Base-by-base conservation (phyloP, 2,329 filamentous ascomycete species). In the Erysiphe pulchra region DNA sequence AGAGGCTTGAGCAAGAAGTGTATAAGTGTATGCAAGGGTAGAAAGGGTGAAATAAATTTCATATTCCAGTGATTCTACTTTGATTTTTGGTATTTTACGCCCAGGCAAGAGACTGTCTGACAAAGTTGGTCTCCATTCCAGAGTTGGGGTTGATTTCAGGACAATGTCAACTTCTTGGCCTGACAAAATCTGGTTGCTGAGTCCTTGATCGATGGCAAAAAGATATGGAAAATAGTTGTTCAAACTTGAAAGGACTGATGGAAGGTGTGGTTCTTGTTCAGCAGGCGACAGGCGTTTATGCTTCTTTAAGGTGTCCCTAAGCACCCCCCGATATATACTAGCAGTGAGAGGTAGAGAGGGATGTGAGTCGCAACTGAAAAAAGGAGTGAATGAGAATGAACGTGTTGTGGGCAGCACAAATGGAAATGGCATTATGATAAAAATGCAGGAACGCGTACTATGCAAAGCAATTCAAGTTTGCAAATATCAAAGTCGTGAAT, bases 341-440 rank as follows among this genome's bases (percentile, higher is more conserved):
- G 84, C 78, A 46, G 73, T 72, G 54, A 87, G 72, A 20, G 85
- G 83, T 38, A 98, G 69, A 0, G 87, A 93, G 3, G 90, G 87
- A 61, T 95, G 87, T 2, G 83, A 84, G 51, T 77, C 73, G 56
- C 80, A 87, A 54, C 65, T 71, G 61, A 92, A 78, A 61, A 69
- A 80, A 34, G 77, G 68, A 18, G 81, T 79, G 58, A 93, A 87
- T 45, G 81, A 77, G 57, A 92, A 78, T 46, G 79, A 73, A 32
- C 85, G 92, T 5, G 87, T 94, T 0, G 87, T 95, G 1, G 90
- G 86, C 31, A 95, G 73, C 11, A 73, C 65, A 57, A 93, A 94
- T 12, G 81, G 80, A 58, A 82, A 95, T 31, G 87, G 86, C 90
- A 95, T 95, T 38, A 12, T 46, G 28, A 14, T 20, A 37, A n/a